A percentile compares a stretch with the other conserved stretches of the same genome.
phyloP scores from a whole-genome alignment of 2,329 filamentous ascomycete genomes.

The Cytospora schulzeri region DNA sequence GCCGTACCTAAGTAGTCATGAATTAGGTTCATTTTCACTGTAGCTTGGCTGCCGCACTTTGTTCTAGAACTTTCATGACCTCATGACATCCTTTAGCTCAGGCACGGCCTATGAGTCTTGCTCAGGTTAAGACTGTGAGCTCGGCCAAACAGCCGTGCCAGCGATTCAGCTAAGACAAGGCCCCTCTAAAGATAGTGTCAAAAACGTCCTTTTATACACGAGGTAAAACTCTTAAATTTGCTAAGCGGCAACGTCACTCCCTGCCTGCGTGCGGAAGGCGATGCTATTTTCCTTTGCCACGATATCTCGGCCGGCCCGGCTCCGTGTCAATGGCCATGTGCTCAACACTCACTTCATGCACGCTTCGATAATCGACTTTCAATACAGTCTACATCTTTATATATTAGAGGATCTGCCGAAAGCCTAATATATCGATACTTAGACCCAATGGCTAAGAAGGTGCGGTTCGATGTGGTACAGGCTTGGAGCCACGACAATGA shows the following conservation, averaged over 20 bases:
- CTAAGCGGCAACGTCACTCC: background rate
- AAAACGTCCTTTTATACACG: background rate
- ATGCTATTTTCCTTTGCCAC: background rate
- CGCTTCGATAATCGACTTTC: too few relatives aligned
- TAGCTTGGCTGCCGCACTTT: background rate
- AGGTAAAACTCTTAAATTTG: background rate
- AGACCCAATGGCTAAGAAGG: conserved; percentile 13
- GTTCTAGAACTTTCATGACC: conserved; percentile 8
- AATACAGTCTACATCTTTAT: background rate
- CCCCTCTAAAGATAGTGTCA: background rate
- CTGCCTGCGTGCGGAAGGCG: background rate
- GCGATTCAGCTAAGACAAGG: background rate
- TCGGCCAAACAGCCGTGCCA: background rate
- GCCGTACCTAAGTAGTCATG: background rate
- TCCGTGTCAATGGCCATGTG: background rate
- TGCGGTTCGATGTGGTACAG: conserved; percentile 12
- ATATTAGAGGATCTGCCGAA: too few relatives aligned
- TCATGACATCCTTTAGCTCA: conserved; percentile 15
- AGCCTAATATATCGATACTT: too few relatives aligned
- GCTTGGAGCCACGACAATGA: conserved; percentile 5
- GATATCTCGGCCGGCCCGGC: background rate
- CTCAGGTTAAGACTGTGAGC: background rate
- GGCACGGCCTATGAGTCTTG: background rate
- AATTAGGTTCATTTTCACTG: background rate
- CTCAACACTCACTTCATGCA: background rate